Conservation (phyloP, 1,139 yeast species). For the Hyphopichia wangnamkhiaoensis region DNA sequence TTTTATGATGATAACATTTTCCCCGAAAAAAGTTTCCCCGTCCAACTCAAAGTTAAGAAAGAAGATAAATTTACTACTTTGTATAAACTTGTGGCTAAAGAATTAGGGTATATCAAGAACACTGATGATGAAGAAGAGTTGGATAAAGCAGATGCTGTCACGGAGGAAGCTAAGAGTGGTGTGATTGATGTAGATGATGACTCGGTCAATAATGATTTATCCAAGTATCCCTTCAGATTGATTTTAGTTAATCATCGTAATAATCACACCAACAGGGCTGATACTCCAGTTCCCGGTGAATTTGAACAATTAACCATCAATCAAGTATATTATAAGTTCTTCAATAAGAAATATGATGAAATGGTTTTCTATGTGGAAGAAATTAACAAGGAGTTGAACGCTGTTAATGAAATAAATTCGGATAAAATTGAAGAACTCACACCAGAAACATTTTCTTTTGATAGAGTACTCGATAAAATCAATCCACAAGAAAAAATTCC, state of each 20-base stretch:
- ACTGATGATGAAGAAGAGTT: constrained; percentile 10
- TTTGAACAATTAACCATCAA: constrained; percentile 26
- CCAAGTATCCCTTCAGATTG: constrained; percentile 47
- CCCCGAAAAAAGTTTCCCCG: constrained; percentile 52
- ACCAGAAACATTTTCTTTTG: constrained; percentile 29
- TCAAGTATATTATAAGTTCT: constrained; percentile 43
- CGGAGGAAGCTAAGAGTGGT: constrained; percentile 9
- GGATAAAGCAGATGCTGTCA: background rate
- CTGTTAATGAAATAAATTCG: constrained; percentile 15
- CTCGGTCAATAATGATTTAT: constrained; percentile 19
- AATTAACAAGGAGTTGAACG: constrained; percentile 31
- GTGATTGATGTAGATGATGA: constrained; percentile 26
- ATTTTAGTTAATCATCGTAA: constrained; percentile 71
- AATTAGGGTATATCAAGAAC: constrained; percentile 30
- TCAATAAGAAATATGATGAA: constrained; percentile 44
- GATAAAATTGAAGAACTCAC: constrained; percentile 8
- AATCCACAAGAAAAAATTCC: constrained; percentile 7
- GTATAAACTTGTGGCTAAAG: constrained; percentile 49
- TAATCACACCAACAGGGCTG: constrained; percentile 73
- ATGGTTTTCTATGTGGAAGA: constrained; percentile 53
- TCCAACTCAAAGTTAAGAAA: constrained; percentile 55
- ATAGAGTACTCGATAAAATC: constrained; percentile 19
- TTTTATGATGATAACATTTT: constrained; percentile 51
- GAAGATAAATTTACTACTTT: constrained; percentile 55
- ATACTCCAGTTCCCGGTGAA: constrained; percentile 47